These are phyloP conservation scores for Huntiella decipiens DNA, from an alignment of 2,329 filamentous ascomycete genomes.

Conservation along the genomic window DNA sequence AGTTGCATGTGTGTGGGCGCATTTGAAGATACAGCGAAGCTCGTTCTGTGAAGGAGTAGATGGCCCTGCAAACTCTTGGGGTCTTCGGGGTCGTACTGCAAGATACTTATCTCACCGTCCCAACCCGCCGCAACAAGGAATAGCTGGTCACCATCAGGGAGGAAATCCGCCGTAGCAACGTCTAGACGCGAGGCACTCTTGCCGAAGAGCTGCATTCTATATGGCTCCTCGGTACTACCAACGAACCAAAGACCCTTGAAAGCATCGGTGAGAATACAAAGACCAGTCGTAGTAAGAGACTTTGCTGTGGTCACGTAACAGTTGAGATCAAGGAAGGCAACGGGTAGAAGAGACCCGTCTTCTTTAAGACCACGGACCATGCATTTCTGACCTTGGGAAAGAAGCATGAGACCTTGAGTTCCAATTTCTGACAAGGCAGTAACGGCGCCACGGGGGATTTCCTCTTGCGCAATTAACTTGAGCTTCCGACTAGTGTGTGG, in stretches of 20 bases:
- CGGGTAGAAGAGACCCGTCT: slow-evolving; percentile 76
- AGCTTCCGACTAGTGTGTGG: slow-evolving; percentile 74
- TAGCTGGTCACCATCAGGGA: slow-evolving; percentile 68
- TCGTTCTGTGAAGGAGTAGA: slow-evolving; percentile 66
- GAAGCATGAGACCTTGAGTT: slow-evolving; percentile 71
- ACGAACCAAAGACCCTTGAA: slow-evolving; percentile 93
- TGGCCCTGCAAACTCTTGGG: slow-evolving; percentile 84
- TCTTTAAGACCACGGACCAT: slow-evolving; percentile 94
- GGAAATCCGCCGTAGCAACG: slow-evolving; percentile 64
- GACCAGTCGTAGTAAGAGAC: slow-evolving; percentile 61
- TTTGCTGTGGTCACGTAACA: slow-evolving; percentile 79
- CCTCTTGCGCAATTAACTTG: slow-evolving; percentile 73
- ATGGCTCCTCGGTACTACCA: slow-evolving; percentile 91
- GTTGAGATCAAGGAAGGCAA: slow-evolving; percentile 96
- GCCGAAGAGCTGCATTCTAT: slow-evolving; percentile 82
- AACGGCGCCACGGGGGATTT: slow-evolving; percentile 78
- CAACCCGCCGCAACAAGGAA: slow-evolving; percentile 69
- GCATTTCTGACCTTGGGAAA: slow-evolving; percentile 88
- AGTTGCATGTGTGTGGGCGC: slow-evolving; percentile 56
- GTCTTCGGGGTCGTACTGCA: slow-evolving; percentile 92
- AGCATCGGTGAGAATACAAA: slow-evolving; percentile 76
- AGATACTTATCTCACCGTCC: slow-evolving; percentile 67
- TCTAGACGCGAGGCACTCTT: slow-evolving; percentile 67
- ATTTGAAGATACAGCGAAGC: slow-evolving; percentile 71
- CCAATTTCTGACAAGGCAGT: slow-evolving; percentile 72